A percentile compares a stretch with the other conserved stretches of the same genome.
Evolutionary conservation across 768 basidiomycete species (phyloP).

Genomic region (Tylopilus sp.): DNA sequence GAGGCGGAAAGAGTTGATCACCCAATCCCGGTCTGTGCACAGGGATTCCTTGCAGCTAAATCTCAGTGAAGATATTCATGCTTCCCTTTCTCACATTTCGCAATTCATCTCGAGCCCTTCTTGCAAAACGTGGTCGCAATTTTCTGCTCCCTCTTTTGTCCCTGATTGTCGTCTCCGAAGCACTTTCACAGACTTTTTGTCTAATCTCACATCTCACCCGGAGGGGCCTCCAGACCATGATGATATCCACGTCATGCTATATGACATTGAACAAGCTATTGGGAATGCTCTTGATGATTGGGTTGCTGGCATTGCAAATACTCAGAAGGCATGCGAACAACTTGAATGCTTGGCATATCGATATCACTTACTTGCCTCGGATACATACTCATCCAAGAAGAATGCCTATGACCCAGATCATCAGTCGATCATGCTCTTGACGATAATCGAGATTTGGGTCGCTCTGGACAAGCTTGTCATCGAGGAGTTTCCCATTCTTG

Average conservation of each 20-base stretch:
- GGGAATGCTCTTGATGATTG: not conserved
- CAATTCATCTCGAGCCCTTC: no score
- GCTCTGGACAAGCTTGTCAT: not conserved
- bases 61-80: no score
- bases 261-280: not conserved
- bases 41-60: no score
- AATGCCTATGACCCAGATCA: not conserved
- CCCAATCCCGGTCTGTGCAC: no score
- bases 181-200: no score
- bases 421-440: not conserved
- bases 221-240: not conserved
- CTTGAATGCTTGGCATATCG: not conserved
- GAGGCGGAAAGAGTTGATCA: no score
- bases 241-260: not conserved
- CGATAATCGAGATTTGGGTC: not conserved
- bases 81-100: no score
- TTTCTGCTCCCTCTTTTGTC: no score
- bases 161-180: no score
- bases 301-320: not conserved
- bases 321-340: not conserved
- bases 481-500: not conserved
- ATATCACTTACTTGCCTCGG: not conserved
- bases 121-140: no score
- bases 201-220: not conserved
- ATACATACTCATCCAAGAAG: not conserved